Evolutionary conservation across 768 basidiomycete genomes (phyloP).

Genomic region (Tephrocybe rancida): DNA sequence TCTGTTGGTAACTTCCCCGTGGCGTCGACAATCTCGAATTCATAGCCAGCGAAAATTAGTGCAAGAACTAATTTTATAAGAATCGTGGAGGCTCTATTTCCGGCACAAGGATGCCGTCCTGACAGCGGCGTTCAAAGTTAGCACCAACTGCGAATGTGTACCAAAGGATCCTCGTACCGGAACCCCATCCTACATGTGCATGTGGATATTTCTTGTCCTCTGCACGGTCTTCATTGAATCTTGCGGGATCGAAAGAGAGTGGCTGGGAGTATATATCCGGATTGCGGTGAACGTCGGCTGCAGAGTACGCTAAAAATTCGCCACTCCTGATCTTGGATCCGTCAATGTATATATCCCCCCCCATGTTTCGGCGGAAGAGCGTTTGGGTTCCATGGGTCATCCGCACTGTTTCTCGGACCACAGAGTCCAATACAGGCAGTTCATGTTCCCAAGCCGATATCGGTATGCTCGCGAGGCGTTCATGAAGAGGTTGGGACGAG

Average conservation of each 20-base stretch:
- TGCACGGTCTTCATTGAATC: constrained; percentile 30
- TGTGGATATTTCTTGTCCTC: constrained; percentile 35
- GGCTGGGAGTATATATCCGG: constrained; percentile 36
- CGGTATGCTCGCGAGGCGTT: constrained; percentile 37
- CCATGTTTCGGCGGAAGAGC: constrained; percentile 34
- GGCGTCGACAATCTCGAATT: constrained; percentile 34
- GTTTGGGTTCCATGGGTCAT: constrained; percentile 28
- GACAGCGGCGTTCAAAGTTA: not conserved
- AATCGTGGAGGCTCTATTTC: constrained; percentile 37
- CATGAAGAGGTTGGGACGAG: constrained; percentile 30
- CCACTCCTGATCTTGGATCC: constrained; percentile 29
- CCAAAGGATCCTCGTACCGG: constrained; percentile 24
- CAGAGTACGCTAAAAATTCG: constrained; percentile 35
- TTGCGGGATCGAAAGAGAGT: constrained; percentile 33
- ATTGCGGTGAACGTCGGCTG: constrained; percentile 35
- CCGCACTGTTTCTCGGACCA: constrained; percentile 42
- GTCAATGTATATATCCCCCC: constrained; percentile 26
- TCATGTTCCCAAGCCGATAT: no score
- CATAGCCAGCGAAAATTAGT: no score
- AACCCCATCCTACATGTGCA: constrained; percentile 41
- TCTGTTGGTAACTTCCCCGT: constrained; percentile 24
- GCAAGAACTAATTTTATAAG: constrained; percentile 36
- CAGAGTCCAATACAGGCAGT: constrained; percentile 35
- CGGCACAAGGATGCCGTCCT: constrained; percentile 41
- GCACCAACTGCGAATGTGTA: no score